These are phyloP conservation scores for Lecanicillium sp. DNA, from an alignment of 2,329 filamentous ascomycete species.

Conservation along the genomic window DNA sequence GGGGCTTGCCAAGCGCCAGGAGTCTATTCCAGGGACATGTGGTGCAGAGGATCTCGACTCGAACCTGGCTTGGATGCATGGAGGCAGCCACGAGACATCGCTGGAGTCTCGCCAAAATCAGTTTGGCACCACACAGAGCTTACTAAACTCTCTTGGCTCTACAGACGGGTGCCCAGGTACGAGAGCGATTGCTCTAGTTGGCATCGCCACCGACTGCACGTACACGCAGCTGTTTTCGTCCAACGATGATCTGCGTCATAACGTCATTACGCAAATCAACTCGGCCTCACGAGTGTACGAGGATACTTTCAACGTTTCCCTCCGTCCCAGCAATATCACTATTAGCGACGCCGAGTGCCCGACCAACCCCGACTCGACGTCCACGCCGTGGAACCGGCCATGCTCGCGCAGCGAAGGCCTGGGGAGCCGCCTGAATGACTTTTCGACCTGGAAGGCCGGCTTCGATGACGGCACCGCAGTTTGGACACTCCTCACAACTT, in stretches of 20 bases:
- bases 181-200: slow-evolving; percentile 77
- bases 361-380: slow-evolving; percentile 42
- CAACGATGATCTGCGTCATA: slow-evolving; percentile 51
- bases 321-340: slow-evolving; percentile 73
- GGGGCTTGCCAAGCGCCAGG: background rate
- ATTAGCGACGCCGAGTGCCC: slow-evolving; percentile 66
- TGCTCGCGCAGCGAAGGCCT: slow-evolving; percentile 58
- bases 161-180: slow-evolving; percentile 71
- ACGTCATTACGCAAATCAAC: slow-evolving; percentile 76
- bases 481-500: slow-evolving; percentile 75
- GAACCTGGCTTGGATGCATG: background rate
- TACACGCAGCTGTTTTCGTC: slow-evolving; percentile 65
- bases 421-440: slow-evolving; percentile 65
- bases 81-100: background rate
- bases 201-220: slow-evolving; percentile 82
- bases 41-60: background rate
- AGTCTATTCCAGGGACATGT: background rate
- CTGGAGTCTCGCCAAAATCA: background rate
- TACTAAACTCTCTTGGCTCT: slow-evolving; percentile 50
- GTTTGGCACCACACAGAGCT: slow-evolving; percentile 3
- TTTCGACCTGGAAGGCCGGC: slow-evolving; percentile 72
- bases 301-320: slow-evolving; percentile 77
- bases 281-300: slow-evolving; percentile 79
- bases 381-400: slow-evolving; percentile 69
- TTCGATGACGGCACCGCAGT: slow-evolving; percentile 67